Conservation (phyloP, 805 yeast species). For the Ogataea pini region DNA sequence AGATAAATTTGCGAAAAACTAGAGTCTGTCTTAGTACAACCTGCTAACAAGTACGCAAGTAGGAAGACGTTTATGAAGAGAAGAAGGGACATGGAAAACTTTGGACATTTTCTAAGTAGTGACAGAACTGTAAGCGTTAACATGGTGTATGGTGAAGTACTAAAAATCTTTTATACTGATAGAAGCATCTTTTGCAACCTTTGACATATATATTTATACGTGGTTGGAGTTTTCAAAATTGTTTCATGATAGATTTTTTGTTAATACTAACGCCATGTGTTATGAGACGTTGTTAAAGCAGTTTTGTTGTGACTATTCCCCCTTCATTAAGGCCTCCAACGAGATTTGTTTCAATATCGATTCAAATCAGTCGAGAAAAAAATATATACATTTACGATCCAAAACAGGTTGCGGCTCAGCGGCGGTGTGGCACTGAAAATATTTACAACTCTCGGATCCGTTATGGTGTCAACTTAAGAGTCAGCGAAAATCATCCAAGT, state of each 20-base stretch:
- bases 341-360: background rate
- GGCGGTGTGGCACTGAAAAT: background rate
- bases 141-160: background rate
- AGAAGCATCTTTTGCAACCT: background rate
- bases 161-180: background rate
- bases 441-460: no score
- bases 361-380: background rate
- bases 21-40: constrained; percentile 46
- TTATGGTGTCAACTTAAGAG: background rate
- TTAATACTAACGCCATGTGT: no score
- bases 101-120: constrained; percentile 42
- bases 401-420: background rate
- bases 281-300: background rate
- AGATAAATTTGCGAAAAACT: constrained; percentile 52
- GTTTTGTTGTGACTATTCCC: background rate
- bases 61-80: constrained; percentile 52
- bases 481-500: background rate
- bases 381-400: no score
- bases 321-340: background rate
- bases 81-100: constrained; percentile 40
- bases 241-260: background rate
- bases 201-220: background rate
- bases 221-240: background rate
- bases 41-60: constrained; percentile 54
- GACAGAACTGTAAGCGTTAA: constrained; percentile 1